A percentile compares a stretch with the other conserved stretches of the same genome.
Conservation (phyloP, 1,139 yeast species). For the Debaryomyces coudertii region DNA sequence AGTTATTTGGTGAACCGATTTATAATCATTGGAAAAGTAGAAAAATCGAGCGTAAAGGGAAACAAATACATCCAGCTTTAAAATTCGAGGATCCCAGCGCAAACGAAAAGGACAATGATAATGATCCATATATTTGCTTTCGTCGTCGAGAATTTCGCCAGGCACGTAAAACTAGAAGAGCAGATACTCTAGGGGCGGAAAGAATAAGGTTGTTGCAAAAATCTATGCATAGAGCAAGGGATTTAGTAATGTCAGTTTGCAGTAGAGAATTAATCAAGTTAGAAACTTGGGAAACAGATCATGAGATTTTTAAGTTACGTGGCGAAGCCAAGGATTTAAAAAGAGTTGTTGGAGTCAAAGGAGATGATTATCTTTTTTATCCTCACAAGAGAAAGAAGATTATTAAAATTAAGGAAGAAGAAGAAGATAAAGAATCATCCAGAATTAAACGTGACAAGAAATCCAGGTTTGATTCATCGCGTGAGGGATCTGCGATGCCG, state of each 20-base stretch:
- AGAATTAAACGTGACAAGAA: constrained; percentile 28
- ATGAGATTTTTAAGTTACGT: constrained; percentile 69
- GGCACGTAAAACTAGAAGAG: constrained; percentile 93
- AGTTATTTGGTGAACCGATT: constrained; percentile 64
- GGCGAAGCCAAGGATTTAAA: constrained; percentile 72
- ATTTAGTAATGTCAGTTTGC: constrained; percentile 68
- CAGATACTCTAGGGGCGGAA: constrained; percentile 90
- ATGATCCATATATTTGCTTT: constrained; percentile 94
- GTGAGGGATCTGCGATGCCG: constrained; percentile 21
- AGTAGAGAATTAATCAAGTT: constrained; percentile 70
- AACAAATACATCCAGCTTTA: constrained; percentile 69
- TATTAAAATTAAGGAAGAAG: constrained; percentile 41
- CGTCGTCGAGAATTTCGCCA: constrained; percentile 95
- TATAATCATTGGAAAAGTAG: constrained; percentile 85
- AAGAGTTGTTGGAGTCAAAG: constrained; percentile 73
- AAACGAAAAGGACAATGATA: constrained; percentile 83
- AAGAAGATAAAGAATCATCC: constrained; percentile 34
- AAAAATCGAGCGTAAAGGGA: constrained; percentile 71
- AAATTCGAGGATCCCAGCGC: constrained; percentile 81
- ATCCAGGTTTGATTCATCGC: constrained; percentile 24
- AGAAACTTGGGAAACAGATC: constrained; percentile 61
- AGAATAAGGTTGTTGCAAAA: constrained; percentile 72
- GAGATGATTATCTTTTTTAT: constrained; percentile 82
- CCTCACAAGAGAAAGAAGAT: constrained; percentile 78
- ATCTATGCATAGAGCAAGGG: constrained; percentile 79